Percentiles rank a stretch among this genome's conserved stretches.
phyloP scores from a whole-genome alignment of 768 basidiomycete species.

The Neoboletus brunneissimus region DNA sequence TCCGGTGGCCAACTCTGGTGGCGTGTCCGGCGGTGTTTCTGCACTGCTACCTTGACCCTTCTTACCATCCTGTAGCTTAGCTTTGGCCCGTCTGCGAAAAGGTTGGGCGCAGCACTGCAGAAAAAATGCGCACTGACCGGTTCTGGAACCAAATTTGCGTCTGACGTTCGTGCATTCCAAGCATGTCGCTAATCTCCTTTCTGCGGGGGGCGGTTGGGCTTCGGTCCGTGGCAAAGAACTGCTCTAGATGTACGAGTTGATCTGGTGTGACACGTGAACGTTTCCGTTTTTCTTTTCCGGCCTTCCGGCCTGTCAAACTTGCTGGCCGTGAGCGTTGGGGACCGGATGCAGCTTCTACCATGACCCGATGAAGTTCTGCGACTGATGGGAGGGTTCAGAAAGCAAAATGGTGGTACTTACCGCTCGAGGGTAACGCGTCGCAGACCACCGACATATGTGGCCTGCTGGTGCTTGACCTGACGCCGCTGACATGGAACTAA shows the following conservation, averaged over 20 bases:
- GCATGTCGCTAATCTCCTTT: conserved; percentile 66
- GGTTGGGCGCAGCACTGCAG: not conserved
- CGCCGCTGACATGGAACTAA: conserved; percentile 32
- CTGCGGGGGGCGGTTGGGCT: conserved; percentile 70
- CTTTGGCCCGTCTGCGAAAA: conserved; percentile 68
- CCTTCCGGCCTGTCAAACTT: conserved; percentile 25
- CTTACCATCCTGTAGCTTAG: conserved; percentile 67
- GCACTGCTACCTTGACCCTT: conserved; percentile 36
- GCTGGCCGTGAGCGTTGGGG: conserved; percentile 36
- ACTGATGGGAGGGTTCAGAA: conserved; percentile 28
- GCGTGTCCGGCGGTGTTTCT: conserved; percentile 44
- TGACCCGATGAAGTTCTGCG: conserved; percentile 17
- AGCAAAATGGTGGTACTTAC: conserved; percentile 27
- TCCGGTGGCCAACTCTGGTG: conserved; percentile 49
- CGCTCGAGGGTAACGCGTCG: conserved; percentile 17
- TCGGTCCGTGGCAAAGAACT: conserved; percentile 62
- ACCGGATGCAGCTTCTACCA: conserved; percentile 35
- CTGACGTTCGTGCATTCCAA: conserved; percentile 85
- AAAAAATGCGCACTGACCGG: conserved; percentile 37
- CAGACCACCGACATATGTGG: conserved; percentile 28
- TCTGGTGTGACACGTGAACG: conserved; percentile 77
- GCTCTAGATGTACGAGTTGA: conserved; percentile 74
- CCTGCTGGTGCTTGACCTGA: conserved; percentile 18
- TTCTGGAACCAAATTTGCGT: conserved; percentile 93
- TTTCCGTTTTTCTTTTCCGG: conserved; percentile 61